Conservation (phyloP, 768 basidiomycete genomes). For the Dentipellis fragilis region DNA sequence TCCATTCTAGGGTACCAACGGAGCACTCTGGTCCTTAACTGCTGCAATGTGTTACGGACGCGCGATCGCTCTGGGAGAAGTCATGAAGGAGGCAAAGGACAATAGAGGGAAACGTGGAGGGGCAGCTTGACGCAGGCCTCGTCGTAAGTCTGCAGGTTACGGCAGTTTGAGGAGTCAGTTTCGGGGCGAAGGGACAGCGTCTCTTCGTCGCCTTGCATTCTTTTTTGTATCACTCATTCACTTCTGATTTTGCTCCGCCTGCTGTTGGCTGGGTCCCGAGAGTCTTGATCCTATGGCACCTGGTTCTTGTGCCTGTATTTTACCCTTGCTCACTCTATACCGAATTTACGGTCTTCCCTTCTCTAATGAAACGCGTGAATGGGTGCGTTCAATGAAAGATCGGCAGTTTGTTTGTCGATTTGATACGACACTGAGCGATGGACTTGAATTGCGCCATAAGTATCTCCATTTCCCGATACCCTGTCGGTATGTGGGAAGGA, state of each 20-base stretch:
- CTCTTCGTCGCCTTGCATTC: neutral
- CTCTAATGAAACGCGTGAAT: too few species aligned
- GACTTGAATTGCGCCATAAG: too few species aligned
- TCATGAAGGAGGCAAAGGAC: constrained; percentile 52
- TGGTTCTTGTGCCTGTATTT: neutral
- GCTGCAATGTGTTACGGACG: constrained; percentile 58
- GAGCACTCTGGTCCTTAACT: constrained; percentile 69
- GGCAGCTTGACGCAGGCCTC: constrained; percentile 30
- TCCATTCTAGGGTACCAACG: constrained; percentile 65
- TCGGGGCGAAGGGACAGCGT: constrained; percentile 10
- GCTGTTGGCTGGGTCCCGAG: constrained; percentile 5
- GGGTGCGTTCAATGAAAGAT: too few species aligned
- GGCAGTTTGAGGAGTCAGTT: constrained; percentile 13
- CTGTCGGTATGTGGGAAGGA: too few species aligned
- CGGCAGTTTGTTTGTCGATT: too few species aligned
- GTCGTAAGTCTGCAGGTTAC: constrained; percentile 5
- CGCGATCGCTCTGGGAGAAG: constrained; percentile 59
- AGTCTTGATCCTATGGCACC: constrained; percentile 1
- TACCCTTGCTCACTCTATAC: neutral
- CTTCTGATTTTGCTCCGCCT: neutral
- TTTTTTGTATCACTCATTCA: neutral
- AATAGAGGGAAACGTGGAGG: constrained; percentile 49
- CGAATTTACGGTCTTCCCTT: neutral
- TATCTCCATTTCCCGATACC: too few species aligned
- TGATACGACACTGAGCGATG: too few species aligned